Evolutionary conservation across 2,329 filamentous ascomycete genomes (phyloP).

Genomic region (Aureobasidium sp.): DNA sequence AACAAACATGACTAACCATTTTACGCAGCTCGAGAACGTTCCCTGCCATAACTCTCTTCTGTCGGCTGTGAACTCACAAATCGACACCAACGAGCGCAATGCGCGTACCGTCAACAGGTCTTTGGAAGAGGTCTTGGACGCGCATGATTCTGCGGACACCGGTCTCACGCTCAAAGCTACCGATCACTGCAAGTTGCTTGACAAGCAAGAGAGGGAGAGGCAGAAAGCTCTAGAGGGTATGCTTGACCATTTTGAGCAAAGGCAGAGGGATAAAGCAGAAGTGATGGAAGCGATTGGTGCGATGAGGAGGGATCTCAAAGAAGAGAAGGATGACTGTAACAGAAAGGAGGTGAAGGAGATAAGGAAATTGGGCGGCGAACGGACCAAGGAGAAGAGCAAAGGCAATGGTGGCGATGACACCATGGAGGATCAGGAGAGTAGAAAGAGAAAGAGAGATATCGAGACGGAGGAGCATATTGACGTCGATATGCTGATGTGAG

Average conservation of each 20-base stretch:
- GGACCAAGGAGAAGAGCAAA: background rate
- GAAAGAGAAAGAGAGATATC: background rate
- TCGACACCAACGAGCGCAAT: background rate
- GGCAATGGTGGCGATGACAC: background rate
- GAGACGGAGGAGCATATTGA: background rate
- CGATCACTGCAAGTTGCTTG: background rate
- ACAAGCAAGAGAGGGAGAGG: background rate
- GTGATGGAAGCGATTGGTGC: slow-evolving; percentile 6
- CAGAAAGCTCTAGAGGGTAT: background rate
- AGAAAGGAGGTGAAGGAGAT: background rate
- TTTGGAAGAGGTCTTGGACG: background rate
- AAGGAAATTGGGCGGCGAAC: background rate
- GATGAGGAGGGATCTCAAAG: background rate
- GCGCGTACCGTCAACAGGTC: background rate
- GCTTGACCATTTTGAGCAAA: background rate
- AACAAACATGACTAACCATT: background rate
- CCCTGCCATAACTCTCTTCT: background rate
- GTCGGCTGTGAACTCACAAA: background rate
- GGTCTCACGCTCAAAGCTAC: background rate
- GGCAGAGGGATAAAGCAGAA: background rate
- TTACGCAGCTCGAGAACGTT: background rate
- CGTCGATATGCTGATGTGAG: background rate
- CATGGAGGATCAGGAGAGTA: background rate
- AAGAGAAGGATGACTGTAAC: background rate
- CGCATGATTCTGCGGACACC: background rate